Evolutionary conservation across 306 rosid species (phyloP).

Genomic region (Morella rubra): DNA sequence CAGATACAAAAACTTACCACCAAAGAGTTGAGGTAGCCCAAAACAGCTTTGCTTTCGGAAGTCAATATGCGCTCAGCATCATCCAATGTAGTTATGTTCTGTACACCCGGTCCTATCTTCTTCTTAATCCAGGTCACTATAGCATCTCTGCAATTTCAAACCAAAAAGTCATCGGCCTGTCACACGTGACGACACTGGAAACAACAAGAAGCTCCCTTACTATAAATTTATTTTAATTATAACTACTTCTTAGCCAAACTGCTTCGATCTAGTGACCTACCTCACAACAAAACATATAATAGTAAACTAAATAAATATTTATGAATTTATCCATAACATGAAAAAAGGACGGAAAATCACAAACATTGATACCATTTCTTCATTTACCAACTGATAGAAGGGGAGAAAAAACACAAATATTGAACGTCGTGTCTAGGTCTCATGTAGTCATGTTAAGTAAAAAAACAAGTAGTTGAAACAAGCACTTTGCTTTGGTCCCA

Average conservation of each 20-base stretch:
- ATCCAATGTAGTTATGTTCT: slow-evolving; percentile 74
- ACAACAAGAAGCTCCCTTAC: not conserved
- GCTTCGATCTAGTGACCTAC: not conserved
- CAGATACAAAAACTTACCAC: slow-evolving; percentile 57
- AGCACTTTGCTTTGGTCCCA: not conserved
- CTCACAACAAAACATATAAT: not conserved
- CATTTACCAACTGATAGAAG: no score
- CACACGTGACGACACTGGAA: not conserved
- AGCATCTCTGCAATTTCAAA: slow-evolving; percentile 55
- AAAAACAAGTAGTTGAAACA: not conserved
- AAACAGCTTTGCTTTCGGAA: slow-evolving; percentile 71
- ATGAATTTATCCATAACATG: no score
- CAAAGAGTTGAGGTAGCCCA: slow-evolving; percentile 86
- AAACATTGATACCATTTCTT: no score
- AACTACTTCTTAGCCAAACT: not conserved
- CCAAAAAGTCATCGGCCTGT: slow-evolving; percentile 18
- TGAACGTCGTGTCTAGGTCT: not conserved
- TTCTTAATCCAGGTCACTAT: slow-evolving; percentile 93
- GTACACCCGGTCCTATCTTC: slow-evolving; percentile 86
- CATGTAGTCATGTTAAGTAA: no score
- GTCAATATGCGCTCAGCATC: slow-evolving; percentile 69
- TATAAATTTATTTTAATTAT: no score
- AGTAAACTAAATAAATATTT: no score
- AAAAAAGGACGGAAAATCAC: no score
- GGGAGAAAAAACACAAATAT: no score